A percentile compares a stretch with the other conserved stretches of the same genome.
Evolutionary conservation across 176 grass and related monocot genomes (phyloP).

Genomic region (Paspalum notatum): DNA sequence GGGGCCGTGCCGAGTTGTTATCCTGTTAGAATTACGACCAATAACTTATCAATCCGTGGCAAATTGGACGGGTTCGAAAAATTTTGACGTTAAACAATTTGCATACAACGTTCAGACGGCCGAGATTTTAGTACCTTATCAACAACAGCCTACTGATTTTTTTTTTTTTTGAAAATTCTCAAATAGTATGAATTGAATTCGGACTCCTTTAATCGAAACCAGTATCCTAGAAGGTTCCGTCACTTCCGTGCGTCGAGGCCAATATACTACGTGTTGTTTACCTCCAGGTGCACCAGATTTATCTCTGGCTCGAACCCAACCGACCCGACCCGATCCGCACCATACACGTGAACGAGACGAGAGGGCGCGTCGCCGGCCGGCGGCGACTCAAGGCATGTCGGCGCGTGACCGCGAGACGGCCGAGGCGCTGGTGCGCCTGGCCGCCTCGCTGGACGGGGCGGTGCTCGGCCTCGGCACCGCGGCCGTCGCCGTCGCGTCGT

Average conservation of each 20-base stretch:
- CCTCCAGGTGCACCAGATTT: not conserved
- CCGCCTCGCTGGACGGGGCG: slow-evolving; percentile 77
- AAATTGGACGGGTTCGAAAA: not conserved
- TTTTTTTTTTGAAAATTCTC: not conserved
- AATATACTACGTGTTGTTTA: not conserved
- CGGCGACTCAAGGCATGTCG: slow-evolving; percentile 57
- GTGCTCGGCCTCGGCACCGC: slow-evolving; percentile 74
- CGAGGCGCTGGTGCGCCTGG: slow-evolving; percentile 60
- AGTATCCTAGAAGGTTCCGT: not conserved
- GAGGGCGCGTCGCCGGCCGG: slow-evolving; percentile 33
- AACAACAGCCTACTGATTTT: not conserved
- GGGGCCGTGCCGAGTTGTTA: not conserved
- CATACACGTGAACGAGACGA: not conserved
- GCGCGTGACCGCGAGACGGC: slow-evolving; percentile 72
- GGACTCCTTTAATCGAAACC: not conserved
- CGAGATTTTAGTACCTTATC: too few species aligned
- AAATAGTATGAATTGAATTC: not conserved
- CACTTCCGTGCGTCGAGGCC: not conserved
- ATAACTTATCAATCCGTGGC: not conserved
- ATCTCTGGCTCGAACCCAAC: slow-evolving; percentile 7
- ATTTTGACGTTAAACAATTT: not conserved
- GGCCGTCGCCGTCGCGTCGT: slow-evolving; percentile 56
- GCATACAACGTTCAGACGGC: not conserved
- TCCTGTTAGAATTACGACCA: not conserved
- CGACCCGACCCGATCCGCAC: not conserved